Percentiles rank a stretch among this genome's conserved stretches.
These are phyloP conservation scores for Hapsidospora chrysogenum DNA, from an alignment of 495 filamentous ascomycete species.

Conservation along the genomic window DNA sequence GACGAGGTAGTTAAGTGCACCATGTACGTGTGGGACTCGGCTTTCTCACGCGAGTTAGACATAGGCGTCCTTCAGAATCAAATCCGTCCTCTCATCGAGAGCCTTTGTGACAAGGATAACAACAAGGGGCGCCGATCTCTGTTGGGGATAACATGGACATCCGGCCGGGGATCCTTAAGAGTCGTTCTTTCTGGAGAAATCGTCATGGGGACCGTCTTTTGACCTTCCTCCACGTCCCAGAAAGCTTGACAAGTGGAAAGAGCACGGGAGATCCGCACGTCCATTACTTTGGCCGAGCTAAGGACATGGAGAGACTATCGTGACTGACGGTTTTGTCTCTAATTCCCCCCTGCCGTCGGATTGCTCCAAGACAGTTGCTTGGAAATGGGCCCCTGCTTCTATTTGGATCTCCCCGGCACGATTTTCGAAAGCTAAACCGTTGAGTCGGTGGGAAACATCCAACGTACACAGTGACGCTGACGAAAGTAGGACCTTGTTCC, in stretches of 20 bases:
- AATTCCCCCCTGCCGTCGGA: no score
- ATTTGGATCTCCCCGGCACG: no score
- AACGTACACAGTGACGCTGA: no score
- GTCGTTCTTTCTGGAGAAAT: background rate
- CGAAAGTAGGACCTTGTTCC: no score
- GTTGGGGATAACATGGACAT: constrained; percentile 9
- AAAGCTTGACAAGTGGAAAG: background rate
- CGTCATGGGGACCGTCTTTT: background rate
- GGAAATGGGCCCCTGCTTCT: no score
- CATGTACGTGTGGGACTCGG: constrained; percentile 15
- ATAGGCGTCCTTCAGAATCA: background rate
- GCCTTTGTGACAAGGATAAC: constrained; percentile 6
- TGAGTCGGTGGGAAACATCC: no score
- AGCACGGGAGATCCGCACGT: background rate
- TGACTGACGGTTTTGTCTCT: background rate
- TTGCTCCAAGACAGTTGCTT: no score
- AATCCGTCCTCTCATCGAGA: constrained; percentile 5
- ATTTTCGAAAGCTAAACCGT: no score
- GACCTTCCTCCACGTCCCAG: background rate
- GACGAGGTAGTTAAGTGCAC: constrained; percentile 2
- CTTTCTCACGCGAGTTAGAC: constrained; percentile 1
- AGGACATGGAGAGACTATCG: background rate
- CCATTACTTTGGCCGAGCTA: background rate
- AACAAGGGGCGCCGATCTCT: background rate
- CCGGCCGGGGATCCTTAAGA: constrained; percentile 5